phyloP scores from a whole-genome alignment of 2,329 filamentous ascomycete species.

The Diaporthe caulivora region DNA sequence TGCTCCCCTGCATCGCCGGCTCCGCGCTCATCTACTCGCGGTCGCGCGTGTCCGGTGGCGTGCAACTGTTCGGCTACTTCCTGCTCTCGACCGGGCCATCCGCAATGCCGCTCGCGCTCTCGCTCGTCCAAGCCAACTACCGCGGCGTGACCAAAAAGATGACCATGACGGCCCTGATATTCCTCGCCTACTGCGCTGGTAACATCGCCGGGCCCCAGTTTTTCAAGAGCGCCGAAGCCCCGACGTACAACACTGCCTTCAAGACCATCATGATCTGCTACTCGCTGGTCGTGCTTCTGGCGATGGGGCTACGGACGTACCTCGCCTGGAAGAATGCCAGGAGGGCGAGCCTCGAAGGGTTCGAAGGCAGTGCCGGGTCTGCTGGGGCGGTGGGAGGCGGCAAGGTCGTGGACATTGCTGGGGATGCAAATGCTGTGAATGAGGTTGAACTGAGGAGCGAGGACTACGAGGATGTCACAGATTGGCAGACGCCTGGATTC shows the following conservation, averaged over 20 bases:
- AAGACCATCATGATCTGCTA: slow-evolving; percentile 69
- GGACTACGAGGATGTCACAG: slow-evolving; percentile 70
- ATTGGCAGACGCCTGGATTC: slow-evolving; percentile 71
- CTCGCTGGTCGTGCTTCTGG: slow-evolving; percentile 59
- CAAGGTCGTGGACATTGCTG: slow-evolving; percentile 48
- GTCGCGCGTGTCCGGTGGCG: slow-evolving; percentile 52
- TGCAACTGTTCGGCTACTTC: slow-evolving; percentile 70
- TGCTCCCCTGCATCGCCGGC: slow-evolving; percentile 64
- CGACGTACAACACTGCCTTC: slow-evolving; percentile 66
- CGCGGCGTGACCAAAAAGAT: slow-evolving; percentile 71
- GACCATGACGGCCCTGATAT: slow-evolving; percentile 68
- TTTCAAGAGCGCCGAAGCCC: slow-evolving; percentile 63
- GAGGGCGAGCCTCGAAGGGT: slow-evolving; percentile 57
- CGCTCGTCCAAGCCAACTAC: slow-evolving; percentile 68
- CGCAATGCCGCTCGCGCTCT: slow-evolving; percentile 66
- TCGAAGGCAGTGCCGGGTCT: slow-evolving; percentile 57
- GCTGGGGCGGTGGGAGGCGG: slow-evolving; percentile 55
- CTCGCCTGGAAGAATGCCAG: slow-evolving; percentile 59
- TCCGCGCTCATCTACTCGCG: slow-evolving; percentile 66
- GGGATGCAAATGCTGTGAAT: slow-evolving; percentile 47
- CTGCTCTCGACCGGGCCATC: slow-evolving; percentile 65
- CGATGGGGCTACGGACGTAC: slow-evolving; percentile 59
- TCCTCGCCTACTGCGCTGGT: slow-evolving; percentile 67
- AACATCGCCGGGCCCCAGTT: slow-evolving; percentile 70
- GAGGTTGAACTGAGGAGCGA: slow-evolving; percentile 55